Evolutionary conservation across 306 rosid species (phyloP).

Genomic region (Inga laurina): DNA sequence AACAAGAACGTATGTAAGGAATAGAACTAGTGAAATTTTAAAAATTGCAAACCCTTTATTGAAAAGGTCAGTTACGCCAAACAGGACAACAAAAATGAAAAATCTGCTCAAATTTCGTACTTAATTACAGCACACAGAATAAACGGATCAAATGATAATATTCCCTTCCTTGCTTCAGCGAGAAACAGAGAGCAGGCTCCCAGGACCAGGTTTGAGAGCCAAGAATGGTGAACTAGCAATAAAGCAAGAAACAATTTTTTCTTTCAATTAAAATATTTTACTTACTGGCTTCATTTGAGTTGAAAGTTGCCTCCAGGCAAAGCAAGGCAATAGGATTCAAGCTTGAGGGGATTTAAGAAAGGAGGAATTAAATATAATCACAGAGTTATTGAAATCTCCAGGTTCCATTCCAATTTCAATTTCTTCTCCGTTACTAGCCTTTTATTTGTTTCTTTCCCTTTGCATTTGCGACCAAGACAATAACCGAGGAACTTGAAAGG

Average conservation of each 20-base stretch:
- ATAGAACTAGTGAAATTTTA: neutral
- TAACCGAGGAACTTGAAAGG: slow-evolving; percentile 1
- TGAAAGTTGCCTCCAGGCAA: neutral
- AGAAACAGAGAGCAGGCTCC: neutral
- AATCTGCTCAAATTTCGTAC: neutral
- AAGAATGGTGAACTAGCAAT: neutral
- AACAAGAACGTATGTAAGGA: neutral
- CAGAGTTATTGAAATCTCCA: neutral
- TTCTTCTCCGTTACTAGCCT: neutral
- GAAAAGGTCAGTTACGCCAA: neutral
- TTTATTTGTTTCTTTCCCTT: neutral
- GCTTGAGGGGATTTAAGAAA: neutral
- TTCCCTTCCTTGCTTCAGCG: neutral
- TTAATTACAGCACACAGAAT: neutral
- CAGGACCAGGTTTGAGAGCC: neutral
- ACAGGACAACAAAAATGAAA: neutral
- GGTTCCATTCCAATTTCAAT: slow-evolving; percentile 12
- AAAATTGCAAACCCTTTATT: slow-evolving; percentile 3
- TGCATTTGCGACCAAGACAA: neutral
- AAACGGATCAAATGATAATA: slow-evolving; percentile 2
- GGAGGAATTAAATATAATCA: neutral
- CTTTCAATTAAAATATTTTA: neutral
- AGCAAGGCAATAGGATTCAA: neutral
- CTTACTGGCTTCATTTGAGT: neutral
- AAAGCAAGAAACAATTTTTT: neutral